phyloP scores from a whole-genome alignment of 768 basidiomycete species.

The Suillus occidentalis region DNA sequence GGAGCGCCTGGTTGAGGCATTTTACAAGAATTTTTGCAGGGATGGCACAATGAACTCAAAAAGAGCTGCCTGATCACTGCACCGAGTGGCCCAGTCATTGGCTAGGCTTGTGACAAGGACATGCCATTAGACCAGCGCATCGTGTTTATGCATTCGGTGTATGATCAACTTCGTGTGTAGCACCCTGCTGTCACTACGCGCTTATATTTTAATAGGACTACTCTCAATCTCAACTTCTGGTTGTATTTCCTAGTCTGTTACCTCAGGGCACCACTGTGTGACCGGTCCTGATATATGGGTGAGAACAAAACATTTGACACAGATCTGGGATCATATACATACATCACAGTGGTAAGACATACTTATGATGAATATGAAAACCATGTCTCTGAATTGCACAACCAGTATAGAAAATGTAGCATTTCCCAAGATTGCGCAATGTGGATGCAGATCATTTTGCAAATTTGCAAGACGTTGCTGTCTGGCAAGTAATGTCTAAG shows the following conservation, averaged over 20 bases:
- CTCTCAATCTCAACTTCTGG: no score
- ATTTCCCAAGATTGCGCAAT: no score
- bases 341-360: no score
- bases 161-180: neutral
- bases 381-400: no score
- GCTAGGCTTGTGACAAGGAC: neutral
- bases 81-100: neutral
- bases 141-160: constrained; percentile 9
- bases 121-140: constrained; percentile 8
- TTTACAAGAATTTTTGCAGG: constrained; percentile 2
- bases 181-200: neutral
- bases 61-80: constrained; percentile 6
- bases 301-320: neutral
- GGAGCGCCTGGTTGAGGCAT: neutral
- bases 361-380: no score
- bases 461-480: no score
- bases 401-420: no score
- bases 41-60: constrained; percentile 4
- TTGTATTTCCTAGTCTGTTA: neutral
- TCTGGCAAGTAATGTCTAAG: no score
- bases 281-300: neutral
- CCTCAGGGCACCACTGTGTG: neutral
- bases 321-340: no score
- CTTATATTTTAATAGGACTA: neutral
- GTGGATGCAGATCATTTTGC: no score